These are phyloP conservation scores for Blumeria hordei DNA, from an alignment of 2,329 filamentous ascomycete genomes.

Conservation along the genomic window DNA sequence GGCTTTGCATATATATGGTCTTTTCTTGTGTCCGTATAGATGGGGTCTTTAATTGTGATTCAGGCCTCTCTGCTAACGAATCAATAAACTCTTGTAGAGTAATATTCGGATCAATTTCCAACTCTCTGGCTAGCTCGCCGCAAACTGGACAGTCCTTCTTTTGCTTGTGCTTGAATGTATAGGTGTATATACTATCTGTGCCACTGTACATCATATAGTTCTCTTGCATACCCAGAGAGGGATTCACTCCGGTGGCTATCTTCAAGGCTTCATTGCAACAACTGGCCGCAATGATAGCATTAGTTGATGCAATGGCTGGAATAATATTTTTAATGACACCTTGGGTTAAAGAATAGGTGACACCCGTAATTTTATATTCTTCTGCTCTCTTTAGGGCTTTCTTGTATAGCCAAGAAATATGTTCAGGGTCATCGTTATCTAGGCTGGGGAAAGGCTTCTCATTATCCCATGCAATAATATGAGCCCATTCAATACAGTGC, in stretches of 20 bases:
- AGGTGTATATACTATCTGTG: conserved; percentile 87
- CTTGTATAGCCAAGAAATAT: conserved; percentile 90
- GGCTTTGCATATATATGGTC: conserved; percentile 75
- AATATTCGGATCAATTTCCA: conserved; percentile 43
- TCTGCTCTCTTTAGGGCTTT: conserved; percentile 58
- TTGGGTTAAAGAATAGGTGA: conserved; percentile 89
- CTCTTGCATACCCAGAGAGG: conserved; percentile 50
- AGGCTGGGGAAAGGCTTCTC: conserved; percentile 62
- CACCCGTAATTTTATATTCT: conserved; percentile 75
- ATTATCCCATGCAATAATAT: conserved; percentile 90
- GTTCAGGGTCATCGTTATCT: conserved; percentile 88
- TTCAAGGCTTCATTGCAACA: conserved; percentile 97
- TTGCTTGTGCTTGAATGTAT: conserved; percentile 86
- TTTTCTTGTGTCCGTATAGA: conserved; percentile 60
- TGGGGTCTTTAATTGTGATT: conserved; percentile 83
- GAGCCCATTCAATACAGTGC: conserved; percentile 97
- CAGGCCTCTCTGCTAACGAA: conserved; percentile 56
- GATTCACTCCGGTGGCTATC: conserved; percentile 62
- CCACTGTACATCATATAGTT: conserved; percentile 99
- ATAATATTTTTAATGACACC: conserved; percentile 99
- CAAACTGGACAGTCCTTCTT: conserved; percentile 92
- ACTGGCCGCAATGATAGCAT: conserved; percentile 82
- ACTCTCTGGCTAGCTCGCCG: conserved; percentile 53
- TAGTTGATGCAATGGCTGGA: conserved; percentile 90
- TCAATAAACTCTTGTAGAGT: conserved; percentile 73